Conservation (phyloP, 805 yeast genomes). For the Kazachstania bromeliacearum region DNA sequence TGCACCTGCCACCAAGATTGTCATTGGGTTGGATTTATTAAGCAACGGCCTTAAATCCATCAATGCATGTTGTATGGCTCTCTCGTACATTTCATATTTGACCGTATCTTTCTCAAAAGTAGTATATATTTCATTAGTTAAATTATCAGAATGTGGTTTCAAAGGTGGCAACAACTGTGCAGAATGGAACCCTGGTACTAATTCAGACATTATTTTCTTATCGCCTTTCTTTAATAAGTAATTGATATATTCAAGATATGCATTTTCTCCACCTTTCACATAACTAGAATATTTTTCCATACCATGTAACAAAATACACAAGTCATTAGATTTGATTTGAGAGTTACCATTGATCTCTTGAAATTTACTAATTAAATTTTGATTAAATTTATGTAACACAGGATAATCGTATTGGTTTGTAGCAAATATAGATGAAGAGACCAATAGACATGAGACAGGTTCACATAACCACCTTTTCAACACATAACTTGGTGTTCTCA, state of each 20-base stretch:
- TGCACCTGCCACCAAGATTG: slow-evolving; percentile 67
- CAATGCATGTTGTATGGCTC: slow-evolving; percentile 53
- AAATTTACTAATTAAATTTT: slow-evolving; percentile 37
- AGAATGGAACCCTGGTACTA: slow-evolving; percentile 3
- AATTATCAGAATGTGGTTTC: slow-evolving; percentile 54
- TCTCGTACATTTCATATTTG: slow-evolving; percentile 61
- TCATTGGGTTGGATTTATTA: slow-evolving; percentile 14
- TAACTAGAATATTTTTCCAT: slow-evolving; percentile 33
- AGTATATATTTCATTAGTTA: slow-evolving; percentile 52
- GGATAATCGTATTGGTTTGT: slow-evolving; percentile 55
- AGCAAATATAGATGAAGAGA: slow-evolving; percentile 49
- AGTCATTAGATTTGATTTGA: slow-evolving; percentile 24
- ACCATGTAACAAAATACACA: slow-evolving; percentile 44
- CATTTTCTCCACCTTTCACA: slow-evolving; percentile 30
- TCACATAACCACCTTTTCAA: slow-evolving; percentile 59
- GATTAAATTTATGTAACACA: slow-evolving; percentile 51
- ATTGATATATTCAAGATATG: slow-evolving; percentile 37
- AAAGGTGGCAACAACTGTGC: slow-evolving; percentile 44
- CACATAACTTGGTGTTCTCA: slow-evolving; percentile 40
- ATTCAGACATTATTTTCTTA: slow-evolving; percentile 7
- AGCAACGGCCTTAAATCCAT: slow-evolving; percentile 23
- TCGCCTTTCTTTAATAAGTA: slow-evolving; percentile 33
- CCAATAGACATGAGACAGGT: slow-evolving; percentile 48
- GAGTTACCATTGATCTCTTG: slow-evolving; percentile 34
- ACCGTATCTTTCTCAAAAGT: slow-evolving; percentile 60